These are phyloP conservation scores for Zasmidium cellare DNA, from an alignment of 2,329 filamentous ascomycete species.

Conservation along the genomic window DNA sequence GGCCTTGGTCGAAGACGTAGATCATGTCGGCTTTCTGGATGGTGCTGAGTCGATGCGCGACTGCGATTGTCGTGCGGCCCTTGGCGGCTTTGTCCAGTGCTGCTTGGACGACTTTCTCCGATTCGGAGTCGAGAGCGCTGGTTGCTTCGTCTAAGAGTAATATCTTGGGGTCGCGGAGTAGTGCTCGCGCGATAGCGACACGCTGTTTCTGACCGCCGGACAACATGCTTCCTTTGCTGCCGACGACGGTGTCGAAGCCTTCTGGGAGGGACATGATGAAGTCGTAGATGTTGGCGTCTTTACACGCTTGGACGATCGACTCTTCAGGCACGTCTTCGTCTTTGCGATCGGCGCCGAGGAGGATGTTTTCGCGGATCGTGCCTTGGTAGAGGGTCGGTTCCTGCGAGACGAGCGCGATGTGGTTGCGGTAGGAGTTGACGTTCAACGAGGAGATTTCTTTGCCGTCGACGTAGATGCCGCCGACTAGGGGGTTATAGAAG, in stretches of 20 bases:
- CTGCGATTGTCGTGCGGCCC: slow-evolving; percentile 75
- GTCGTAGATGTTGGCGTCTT: slow-evolving; percentile 89
- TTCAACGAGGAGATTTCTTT: slow-evolving; percentile 79
- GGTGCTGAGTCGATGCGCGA: slow-evolving; percentile 87
- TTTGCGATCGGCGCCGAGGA: slow-evolving; percentile 65
- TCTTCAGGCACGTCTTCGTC: slow-evolving; percentile 69
- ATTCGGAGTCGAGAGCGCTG: slow-evolving; percentile 68
- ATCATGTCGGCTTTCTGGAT: slow-evolving; percentile 95
- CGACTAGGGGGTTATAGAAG: slow-evolving; percentile 86
- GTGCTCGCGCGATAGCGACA: slow-evolving; percentile 85
- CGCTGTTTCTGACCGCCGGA: slow-evolving; percentile 94
- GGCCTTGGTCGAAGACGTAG: slow-evolving; percentile 92
- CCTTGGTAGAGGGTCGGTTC: slow-evolving; percentile 95
- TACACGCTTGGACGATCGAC: slow-evolving; percentile 74
- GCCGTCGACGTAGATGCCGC: slow-evolving; percentile 78
- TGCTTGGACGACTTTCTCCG: slow-evolving; percentile 76
- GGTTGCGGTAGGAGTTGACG: slow-evolving; percentile 79
- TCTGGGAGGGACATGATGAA: slow-evolving; percentile 80
- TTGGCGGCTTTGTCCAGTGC: slow-evolving; percentile 80
- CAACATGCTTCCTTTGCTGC: slow-evolving; percentile 80
- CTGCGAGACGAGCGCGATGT: slow-evolving; percentile 86
- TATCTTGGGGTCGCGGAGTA: slow-evolving; percentile 88
- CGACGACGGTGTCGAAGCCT: slow-evolving; percentile 57
- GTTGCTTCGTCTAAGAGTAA: slow-evolving; percentile 79
- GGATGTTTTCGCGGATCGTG: slow-evolving; percentile 84